Conservation (phyloP, 805 yeast species). For the Priceomyces melissophilus region DNA sequence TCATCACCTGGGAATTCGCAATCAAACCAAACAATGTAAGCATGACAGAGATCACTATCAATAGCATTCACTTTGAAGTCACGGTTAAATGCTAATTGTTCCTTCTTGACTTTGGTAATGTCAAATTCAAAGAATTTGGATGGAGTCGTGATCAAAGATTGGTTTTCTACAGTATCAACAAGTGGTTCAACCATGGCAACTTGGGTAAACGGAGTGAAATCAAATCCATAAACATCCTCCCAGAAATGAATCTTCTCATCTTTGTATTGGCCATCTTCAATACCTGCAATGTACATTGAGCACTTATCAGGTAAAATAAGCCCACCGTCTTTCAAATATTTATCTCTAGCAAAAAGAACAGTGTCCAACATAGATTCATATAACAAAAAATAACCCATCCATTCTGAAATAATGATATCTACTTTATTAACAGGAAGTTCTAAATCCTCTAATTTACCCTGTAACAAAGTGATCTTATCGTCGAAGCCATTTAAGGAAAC, state of each 20-base stretch:
- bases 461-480: conserved; percentile 81
- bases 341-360: conserved; percentile 90
- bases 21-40: conserved; percentile 92
- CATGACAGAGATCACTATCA: conserved; percentile 81
- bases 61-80: conserved; percentile 70
- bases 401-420: conserved; percentile 92
- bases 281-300: conserved; percentile 81
- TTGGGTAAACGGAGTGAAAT: conserved; percentile 85
- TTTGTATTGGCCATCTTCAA: conserved; percentile 90
- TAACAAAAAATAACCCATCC: conserved; percentile 98
- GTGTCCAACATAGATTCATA: conserved; percentile 98
- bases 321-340: conserved; percentile 78
- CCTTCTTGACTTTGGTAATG: conserved; percentile 81
- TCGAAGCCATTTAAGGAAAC: conserved; percentile 77
- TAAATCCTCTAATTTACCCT: conserved; percentile 94
- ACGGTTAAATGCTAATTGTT: conserved; percentile 72
- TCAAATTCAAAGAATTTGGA: conserved; percentile 76
- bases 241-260: conserved; percentile 89
- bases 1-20: conserved; percentile 76
- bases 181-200: conserved; percentile 90
- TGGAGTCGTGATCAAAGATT: conserved; percentile 68
- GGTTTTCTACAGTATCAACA: conserved; percentile 88
- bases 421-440: conserved; percentile 80
- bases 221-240: conserved; percentile 97
- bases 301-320: conserved; percentile 94